Evolutionary conservation across 139 green algal species (phyloP).

Genomic region (Chlorella sp.): DNA sequence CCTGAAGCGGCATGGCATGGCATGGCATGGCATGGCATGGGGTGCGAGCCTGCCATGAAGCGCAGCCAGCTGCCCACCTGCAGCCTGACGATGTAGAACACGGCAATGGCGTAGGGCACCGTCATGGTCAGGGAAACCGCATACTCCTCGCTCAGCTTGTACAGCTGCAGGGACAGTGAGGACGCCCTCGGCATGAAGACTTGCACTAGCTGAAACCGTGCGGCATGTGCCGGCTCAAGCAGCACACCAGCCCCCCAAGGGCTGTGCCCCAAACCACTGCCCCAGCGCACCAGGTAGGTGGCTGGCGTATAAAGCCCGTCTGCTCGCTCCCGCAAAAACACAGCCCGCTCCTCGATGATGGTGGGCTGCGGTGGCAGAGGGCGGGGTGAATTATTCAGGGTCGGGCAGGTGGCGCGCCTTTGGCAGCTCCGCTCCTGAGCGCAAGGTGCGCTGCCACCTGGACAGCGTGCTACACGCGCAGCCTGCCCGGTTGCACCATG

Average conservation of each 20-base stretch:
- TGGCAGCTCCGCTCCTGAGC: too few relatives aligned
- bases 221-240: background rate
- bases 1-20: too few relatives aligned
- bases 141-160: constrained; percentile 74
- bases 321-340: constrained; percentile 77
- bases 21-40: too few relatives aligned
- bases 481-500: too few relatives aligned
- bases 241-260: too few relatives aligned
- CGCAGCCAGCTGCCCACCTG: too few relatives aligned
- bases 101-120: constrained; percentile 37
- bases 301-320: constrained; percentile 84
- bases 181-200: background rate
- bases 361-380: constrained; percentile 53
- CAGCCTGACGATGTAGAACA: constrained; percentile 57
- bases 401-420: too few relatives aligned
- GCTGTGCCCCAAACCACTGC: too few relatives aligned
- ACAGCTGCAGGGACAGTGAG: constrained; percentile 76
- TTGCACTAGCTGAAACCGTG: background rate
- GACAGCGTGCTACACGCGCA: too few relatives aligned
- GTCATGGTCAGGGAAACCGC: constrained; percentile 29
- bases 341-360: constrained; percentile 76
- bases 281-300: constrained; percentile 67
- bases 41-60: too few relatives aligned
- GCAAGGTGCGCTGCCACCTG: too few relatives aligned
- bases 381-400: too few relatives aligned